phyloP scores from a whole-genome alignment of 805 yeast genomes.

The Kodamaea kaohsiungensis region DNA sequence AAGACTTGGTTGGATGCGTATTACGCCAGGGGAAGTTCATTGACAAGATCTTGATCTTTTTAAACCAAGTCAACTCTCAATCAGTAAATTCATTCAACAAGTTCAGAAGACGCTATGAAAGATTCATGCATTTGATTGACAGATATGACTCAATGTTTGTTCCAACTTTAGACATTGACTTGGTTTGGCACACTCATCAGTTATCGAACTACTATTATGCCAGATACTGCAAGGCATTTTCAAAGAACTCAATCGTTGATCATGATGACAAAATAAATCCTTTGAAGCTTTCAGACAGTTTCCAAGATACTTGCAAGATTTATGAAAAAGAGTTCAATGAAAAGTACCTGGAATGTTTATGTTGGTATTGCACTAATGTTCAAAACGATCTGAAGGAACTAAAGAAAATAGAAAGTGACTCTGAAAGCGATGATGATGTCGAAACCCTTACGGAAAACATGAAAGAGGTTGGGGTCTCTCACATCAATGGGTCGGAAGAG shows the following conservation, averaged over 20 bases:
- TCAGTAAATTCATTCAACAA: constrained; percentile 10
- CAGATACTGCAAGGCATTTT: constrained; percentile 15
- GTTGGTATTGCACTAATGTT: constrained; percentile 11
- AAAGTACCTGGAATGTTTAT: constrained; percentile 14
- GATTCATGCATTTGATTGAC: constrained; percentile 14
- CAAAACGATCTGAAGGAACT: constrained; percentile 24
- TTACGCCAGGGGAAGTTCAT: constrained; percentile 24
- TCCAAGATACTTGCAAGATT: constrained; percentile 12
- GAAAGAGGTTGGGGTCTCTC: neutral
- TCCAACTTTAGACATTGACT: constrained; percentile 29
- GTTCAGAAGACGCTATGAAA: constrained; percentile 18
- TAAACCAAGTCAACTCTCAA: constrained; percentile 17
- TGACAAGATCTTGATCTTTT: constrained; percentile 20
- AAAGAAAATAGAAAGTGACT: neutral
- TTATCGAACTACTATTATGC: constrained; percentile 17
- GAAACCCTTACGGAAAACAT: neutral
- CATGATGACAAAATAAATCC: constrained; percentile 12
- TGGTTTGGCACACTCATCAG: constrained; percentile 32
- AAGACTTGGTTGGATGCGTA: constrained; percentile 27
- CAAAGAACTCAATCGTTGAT: constrained; percentile 13
- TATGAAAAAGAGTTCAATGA: constrained; percentile 10
- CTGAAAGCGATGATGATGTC: constrained; percentile 4
- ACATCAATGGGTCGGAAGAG: no score
- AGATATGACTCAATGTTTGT: constrained; percentile 12
- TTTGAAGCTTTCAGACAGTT: constrained; percentile 3